Percentiles rank a stretch among this genome's conserved stretches.
These are phyloP conservation scores for Thalia dealbata DNA, from an alignment of 176 grass and related monocot species.

Conservation along the genomic window DNA sequence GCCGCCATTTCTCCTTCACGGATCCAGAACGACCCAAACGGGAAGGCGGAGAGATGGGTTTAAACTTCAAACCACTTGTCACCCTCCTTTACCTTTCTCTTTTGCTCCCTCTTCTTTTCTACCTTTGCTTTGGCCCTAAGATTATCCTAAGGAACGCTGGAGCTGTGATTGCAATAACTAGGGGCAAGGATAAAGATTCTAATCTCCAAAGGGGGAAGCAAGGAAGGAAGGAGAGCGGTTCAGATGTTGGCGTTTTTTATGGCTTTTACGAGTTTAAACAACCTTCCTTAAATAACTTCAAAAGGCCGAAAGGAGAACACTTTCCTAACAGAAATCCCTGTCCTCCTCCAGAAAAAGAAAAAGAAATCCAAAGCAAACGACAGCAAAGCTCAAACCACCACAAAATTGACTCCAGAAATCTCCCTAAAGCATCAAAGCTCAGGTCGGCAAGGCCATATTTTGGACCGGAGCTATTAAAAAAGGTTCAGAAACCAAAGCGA, in stretches of 20 bases:
- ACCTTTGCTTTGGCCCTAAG: conserved; percentile 4
- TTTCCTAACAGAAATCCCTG: conserved; percentile 31
- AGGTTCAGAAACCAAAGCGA: not conserved
- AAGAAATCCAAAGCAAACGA: not conserved
- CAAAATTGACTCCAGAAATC: not conserved
- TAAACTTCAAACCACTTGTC: conserved; percentile 2
- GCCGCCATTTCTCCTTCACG: conserved; percentile 49
- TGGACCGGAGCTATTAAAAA: not conserved
- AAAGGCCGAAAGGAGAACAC: conserved; percentile 56
- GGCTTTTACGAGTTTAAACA: conserved; percentile 19
- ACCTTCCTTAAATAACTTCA: conserved; percentile 27
- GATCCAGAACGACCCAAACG: conserved; percentile 4
- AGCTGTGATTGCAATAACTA: conserved; percentile 14
- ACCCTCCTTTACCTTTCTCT: conserved; percentile 23
- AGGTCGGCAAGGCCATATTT: not conserved
- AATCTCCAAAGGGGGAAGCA: conserved; percentile 5
- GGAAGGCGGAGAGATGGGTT: conserved; percentile 7
- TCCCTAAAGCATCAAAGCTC: not conserved
- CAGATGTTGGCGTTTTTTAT: conserved; percentile 22
- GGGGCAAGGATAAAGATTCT: conserved; percentile 11
- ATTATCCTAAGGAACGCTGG: conserved; percentile 10
- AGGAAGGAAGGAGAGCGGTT: conserved; percentile 3
- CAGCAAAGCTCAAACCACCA: conserved; percentile 4
- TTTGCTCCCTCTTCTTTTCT: conserved; percentile 21
- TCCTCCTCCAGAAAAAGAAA: not conserved